phyloP scores from a whole-genome alignment of 1,284 basidiomycete species.

The Boletus sp. region DNA sequence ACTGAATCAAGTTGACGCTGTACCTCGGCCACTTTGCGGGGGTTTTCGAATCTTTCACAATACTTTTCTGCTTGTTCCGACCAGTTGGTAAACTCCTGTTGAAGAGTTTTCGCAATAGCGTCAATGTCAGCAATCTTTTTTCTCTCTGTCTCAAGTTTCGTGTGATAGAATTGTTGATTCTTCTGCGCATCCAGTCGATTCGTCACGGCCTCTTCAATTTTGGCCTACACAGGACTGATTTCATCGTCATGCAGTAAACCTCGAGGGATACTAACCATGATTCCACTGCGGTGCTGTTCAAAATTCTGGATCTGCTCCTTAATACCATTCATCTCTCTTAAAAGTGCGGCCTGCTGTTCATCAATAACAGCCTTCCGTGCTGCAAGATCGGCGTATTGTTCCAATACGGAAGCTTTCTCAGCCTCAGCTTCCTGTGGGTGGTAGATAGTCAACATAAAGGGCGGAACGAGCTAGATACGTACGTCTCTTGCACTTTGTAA shows the following conservation, averaged over 20 bases:
- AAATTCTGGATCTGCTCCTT: slow-evolving; percentile 48
- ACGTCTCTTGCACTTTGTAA: slow-evolving; percentile 58
- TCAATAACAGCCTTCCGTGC: slow-evolving; percentile 42
- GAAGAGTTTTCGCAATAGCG: slow-evolving; percentile 43
- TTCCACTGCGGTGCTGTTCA: slow-evolving; percentile 36
- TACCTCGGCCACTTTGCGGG: slow-evolving; percentile 53
- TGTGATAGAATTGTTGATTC: slow-evolving; percentile 42
- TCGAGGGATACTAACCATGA: slow-evolving; percentile 38
- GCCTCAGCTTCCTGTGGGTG: slow-evolving; percentile 47
- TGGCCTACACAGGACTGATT: slow-evolving; percentile 29
- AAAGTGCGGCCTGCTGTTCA: slow-evolving; percentile 38
- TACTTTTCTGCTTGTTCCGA: slow-evolving; percentile 59
- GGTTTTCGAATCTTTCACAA: slow-evolving; percentile 57
- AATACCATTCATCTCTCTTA: slow-evolving; percentile 43
- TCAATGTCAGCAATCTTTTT: slow-evolving; percentile 41
- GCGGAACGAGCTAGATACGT: slow-evolving; percentile 9
- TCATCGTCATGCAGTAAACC: background rate
- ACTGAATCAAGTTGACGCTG: slow-evolving; percentile 61
- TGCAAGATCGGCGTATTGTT: slow-evolving; percentile 48
- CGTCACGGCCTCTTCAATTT: slow-evolving; percentile 44
- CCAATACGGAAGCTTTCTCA: slow-evolving; percentile 46
- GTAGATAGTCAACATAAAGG: background rate
- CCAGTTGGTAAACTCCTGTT: slow-evolving; percentile 66
- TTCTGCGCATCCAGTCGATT: slow-evolving; percentile 47
- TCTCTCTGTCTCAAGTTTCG: slow-evolving; percentile 47